Evolutionary conservation across 306 rosid species (phyloP).

Genomic region (Acmispon strigosus): DNA sequence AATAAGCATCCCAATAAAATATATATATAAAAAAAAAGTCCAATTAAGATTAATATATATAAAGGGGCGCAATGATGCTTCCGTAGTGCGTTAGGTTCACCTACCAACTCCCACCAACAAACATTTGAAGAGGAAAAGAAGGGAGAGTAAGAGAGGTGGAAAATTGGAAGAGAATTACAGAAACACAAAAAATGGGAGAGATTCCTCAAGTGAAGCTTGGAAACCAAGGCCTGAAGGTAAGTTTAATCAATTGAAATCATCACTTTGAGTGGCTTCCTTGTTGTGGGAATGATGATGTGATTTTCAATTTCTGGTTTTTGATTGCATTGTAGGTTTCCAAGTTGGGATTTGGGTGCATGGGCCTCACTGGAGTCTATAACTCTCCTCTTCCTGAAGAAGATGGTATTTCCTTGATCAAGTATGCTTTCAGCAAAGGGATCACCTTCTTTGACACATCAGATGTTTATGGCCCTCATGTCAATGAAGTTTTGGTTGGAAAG

Average conservation of each 20-base stretch:
- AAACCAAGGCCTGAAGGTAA: slow-evolving; percentile 8
- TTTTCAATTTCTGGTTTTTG: neutral
- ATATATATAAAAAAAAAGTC: neutral
- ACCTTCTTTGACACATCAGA: slow-evolving; percentile 75
- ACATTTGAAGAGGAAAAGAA: neutral
- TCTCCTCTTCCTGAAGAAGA: slow-evolving; percentile 48
- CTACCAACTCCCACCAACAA: neutral
- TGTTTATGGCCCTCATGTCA: slow-evolving; percentile 44
- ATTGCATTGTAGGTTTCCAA: slow-evolving; percentile 45
- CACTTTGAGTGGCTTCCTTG: neutral
- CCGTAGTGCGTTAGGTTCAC: neutral
- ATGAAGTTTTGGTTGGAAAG: slow-evolving; percentile 69
- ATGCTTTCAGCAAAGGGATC: slow-evolving; percentile 54
- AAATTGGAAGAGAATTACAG: neutral
- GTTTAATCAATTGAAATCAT: neutral
- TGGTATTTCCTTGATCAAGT: slow-evolving; percentile 49
- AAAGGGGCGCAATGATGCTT: neutral
- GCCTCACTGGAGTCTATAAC: slow-evolving; percentile 48
- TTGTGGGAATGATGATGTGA: no score
- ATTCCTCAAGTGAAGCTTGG: slow-evolving; percentile 21
- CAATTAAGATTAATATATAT: neutral
- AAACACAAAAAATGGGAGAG: slow-evolving; percentile 19
- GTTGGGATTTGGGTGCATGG: slow-evolving; percentile 71
- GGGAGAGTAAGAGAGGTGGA: neutral
- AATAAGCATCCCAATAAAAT: neutral